phyloP scores from a whole-genome alignment of 208 protist genomes.

The Histomonas meleagridis region DNA sequence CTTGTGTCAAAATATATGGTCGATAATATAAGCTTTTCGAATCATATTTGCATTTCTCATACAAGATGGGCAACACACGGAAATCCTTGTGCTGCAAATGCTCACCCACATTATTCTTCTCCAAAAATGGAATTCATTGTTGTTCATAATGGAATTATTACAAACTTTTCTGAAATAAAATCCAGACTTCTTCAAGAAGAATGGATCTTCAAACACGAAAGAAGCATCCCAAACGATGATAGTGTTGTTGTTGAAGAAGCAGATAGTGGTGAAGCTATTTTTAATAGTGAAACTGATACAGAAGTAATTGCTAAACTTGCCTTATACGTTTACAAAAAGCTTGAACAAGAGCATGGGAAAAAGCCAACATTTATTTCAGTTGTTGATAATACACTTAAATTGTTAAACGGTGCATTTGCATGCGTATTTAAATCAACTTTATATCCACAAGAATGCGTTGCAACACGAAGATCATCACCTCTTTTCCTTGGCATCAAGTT shows the following conservation, averaged over 20 bases:
- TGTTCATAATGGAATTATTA: slow-evolving; percentile 43
- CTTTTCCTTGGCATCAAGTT: slow-evolving; percentile 54
- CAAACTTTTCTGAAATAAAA: slow-evolving; percentile 38
- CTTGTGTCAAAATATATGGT: no score
- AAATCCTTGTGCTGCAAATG: slow-evolving; percentile 47
- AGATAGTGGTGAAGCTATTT: slow-evolving; percentile 43
- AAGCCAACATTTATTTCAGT: slow-evolving; percentile 47
- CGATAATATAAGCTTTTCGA: no score
- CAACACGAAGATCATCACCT: slow-evolving; percentile 52
- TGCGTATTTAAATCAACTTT: slow-evolving; percentile 54
- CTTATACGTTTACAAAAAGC: neutral
- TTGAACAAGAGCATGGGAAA: neutral
- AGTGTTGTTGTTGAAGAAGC: slow-evolving; percentile 52
- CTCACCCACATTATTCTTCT: slow-evolving; percentile 35
- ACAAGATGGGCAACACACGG: slow-evolving; percentile 62
- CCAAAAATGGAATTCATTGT: slow-evolving; percentile 35
- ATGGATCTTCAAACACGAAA: no score
- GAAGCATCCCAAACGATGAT: neutral
- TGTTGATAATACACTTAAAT: slow-evolving; percentile 53
- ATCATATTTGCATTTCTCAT: slow-evolving; percentile 57
- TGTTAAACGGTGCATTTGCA: slow-evolving; percentile 55
- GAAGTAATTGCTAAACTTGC: slow-evolving; percentile 7
- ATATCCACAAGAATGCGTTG: slow-evolving; percentile 53
- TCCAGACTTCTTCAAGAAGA: slow-evolving; percentile 38
- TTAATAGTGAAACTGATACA: slow-evolving; percentile 37